These are phyloP conservation scores for Pneumocystis carinii DNA, from an alignment of 1,139 yeast genomes.

Conservation along the genomic window DNA sequence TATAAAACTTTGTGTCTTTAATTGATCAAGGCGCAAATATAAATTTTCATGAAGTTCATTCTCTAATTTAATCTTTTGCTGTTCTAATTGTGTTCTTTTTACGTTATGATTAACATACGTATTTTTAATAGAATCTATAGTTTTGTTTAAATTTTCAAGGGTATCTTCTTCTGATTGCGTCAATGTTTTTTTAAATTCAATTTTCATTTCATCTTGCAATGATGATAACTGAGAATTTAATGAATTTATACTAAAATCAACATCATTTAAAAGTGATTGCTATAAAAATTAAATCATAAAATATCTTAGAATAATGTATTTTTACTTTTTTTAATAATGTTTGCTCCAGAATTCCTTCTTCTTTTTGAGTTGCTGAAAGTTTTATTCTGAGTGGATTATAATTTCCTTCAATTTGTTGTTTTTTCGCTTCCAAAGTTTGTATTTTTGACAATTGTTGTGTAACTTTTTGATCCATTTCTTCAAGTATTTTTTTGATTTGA, in stretches of 20 bases:
- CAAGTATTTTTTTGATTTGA: constrained; percentile 26
- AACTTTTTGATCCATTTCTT: constrained; percentile 32
- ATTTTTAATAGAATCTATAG: constrained; percentile 32
- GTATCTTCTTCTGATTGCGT: constrained; percentile 32
- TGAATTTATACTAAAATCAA: constrained; percentile 22
- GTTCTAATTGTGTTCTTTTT: constrained; percentile 36
- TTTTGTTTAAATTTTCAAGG: constrained; percentile 28
- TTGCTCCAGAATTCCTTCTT: constrained; percentile 22
- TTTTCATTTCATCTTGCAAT: constrained; percentile 36
- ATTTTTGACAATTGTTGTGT: constrained; percentile 35
- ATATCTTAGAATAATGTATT: not conserved
- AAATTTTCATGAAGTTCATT: constrained; percentile 47
- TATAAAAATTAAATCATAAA: not conserved
- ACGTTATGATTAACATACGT: constrained; percentile 31
- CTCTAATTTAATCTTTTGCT: constrained; percentile 36
- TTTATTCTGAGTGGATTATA: constrained; percentile 34
- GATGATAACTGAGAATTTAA: constrained; percentile 23
- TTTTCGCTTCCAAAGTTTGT: constrained; percentile 30
- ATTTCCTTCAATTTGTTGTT: constrained; percentile 29
- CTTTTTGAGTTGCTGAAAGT: constrained; percentile 31
- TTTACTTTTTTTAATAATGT: constrained; percentile 8
- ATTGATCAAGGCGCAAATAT: constrained; percentile 29
- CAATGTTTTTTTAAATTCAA: constrained; percentile 42
- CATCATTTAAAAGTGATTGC: constrained; percentile 16
- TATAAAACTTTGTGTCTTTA: constrained; percentile 17